Conservation (phyloP, 129 eudicot species). For the Saussurea involucrata region DNA sequence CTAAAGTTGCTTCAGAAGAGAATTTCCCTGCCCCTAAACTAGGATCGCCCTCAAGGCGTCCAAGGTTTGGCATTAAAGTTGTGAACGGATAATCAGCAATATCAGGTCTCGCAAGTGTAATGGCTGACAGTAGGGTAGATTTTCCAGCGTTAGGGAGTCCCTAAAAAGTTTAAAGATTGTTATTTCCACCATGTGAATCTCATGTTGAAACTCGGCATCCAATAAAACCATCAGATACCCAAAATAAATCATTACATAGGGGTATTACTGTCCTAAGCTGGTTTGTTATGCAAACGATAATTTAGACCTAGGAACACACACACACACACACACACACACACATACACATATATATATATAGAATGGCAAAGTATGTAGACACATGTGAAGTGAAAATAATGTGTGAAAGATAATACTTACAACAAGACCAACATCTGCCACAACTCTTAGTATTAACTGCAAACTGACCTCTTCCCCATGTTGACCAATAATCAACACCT, state of each 20-base stretch:
- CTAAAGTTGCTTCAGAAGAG: conserved; percentile 92
- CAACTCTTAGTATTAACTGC: conserved; percentile 89
- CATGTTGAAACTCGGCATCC: neutral
- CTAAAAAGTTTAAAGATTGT: conserved; percentile 24
- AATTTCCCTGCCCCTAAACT: conserved; percentile 76
- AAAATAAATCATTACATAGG: neutral
- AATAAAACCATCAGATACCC: neutral
- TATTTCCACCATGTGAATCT: neutral
- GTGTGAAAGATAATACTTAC: conserved; percentile 49
- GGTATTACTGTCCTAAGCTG: neutral
- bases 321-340: no score
- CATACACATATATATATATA: no score
- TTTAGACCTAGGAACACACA: neutral
- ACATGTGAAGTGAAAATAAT: neutral
- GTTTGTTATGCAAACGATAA: neutral
- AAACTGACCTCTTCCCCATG: conserved; percentile 85
- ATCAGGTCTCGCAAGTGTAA: conserved; percentile 90
- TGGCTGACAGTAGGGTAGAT: conserved; percentile 83
- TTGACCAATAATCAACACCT: conserved; percentile 86
- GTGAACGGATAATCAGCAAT: conserved; percentile 99
- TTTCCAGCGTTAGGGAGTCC: conserved; percentile 99
- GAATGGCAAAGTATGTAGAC: neutral
- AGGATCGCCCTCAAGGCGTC: conserved; percentile 98
- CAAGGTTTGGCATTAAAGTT: conserved; percentile 96
- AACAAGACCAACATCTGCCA: conserved; percentile 96